Conservation (phyloP, 768 basidiomycete species). For the Suillus hirtellus region DNA sequence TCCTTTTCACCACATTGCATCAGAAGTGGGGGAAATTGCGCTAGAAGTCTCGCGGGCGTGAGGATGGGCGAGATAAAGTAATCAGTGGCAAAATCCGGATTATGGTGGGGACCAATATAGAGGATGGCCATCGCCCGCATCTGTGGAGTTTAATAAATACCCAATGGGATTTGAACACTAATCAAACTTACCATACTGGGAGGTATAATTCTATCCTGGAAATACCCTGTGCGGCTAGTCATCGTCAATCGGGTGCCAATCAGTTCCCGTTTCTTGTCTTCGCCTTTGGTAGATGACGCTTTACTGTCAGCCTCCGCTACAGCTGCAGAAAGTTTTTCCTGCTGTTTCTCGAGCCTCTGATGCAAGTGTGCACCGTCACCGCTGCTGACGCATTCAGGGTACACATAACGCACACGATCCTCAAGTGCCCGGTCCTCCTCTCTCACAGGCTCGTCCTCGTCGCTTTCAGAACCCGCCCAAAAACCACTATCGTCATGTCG, state of each 20-base stretch:
- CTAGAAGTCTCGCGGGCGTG: conserved; percentile 78
- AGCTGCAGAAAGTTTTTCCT: conserved; percentile 52
- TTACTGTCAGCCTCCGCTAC: conserved; percentile 51
- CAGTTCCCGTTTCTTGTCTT: conserved; percentile 47
- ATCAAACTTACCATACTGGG: conserved; percentile 87
- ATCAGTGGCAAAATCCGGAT: conserved; percentile 93
- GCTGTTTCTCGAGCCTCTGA: conserved; percentile 47
- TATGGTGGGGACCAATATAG: conserved; percentile 91
- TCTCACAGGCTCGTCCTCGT: conserved; percentile 44
- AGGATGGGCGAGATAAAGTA: conserved; percentile 96
- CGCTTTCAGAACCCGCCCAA: conserved; percentile 55
- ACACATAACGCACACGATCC: conserved; percentile 68
- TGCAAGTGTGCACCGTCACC: conserved; percentile 22
- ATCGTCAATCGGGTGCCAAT: conserved; percentile 91
- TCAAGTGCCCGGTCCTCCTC: conserved; percentile 78
- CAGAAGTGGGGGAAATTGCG: conserved; percentile 90
- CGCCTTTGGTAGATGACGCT: conserved; percentile 36
- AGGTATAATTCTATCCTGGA: conserved; percentile 90
- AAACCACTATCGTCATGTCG: conserved; percentile 46
- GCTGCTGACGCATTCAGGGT: conserved; percentile 28
- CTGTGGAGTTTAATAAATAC: conserved; percentile 42
- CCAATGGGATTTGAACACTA: not conserved
- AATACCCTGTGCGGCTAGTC: conserved; percentile 92
- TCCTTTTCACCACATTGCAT: conserved; percentile 96
- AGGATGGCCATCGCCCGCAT: conserved; percentile 99